A percentile compares a stretch with the other conserved stretches of the same genome.
phyloP scores from a whole-genome alignment of 164 flowering plant species.

The Sextonia rubra region DNA sequence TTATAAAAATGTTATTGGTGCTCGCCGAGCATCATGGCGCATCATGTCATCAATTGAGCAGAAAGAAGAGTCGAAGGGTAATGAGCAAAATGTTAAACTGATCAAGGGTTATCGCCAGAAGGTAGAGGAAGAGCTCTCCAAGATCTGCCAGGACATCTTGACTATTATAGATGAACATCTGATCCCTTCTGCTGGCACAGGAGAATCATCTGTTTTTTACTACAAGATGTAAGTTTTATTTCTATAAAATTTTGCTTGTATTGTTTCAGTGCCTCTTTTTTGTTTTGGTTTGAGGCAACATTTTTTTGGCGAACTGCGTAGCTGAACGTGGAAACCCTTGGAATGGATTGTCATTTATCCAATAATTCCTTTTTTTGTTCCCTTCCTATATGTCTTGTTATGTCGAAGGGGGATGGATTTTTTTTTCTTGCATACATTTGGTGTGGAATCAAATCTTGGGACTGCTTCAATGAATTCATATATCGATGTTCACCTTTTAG shows the following conservation, averaged over 20 bases:
- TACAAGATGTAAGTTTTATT: constrained; percentile 19
- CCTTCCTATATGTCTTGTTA: too few species aligned
- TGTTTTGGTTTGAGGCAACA: not conserved
- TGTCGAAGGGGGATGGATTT: too few species aligned
- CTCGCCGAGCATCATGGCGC: constrained; percentile 28
- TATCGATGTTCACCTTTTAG: too few species aligned
- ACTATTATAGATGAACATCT: constrained; percentile 23
- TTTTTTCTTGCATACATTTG: too few species aligned
- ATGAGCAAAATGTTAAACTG: constrained; percentile 21
- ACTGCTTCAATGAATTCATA: too few species aligned
- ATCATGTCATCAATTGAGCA: constrained; percentile 26
- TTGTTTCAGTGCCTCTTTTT: not conserved
- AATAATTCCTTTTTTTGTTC: too few species aligned
- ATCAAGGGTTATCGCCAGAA: constrained; percentile 24
- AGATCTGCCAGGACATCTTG: constrained; percentile 21
- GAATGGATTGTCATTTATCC: too few species aligned
- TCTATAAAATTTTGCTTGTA: not conserved
- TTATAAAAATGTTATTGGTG: constrained; percentile 25
- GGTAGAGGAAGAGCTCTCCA: constrained; percentile 23
- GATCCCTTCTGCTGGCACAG: constrained; percentile 18
- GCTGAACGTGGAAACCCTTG: too few species aligned
- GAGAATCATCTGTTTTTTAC: constrained; percentile 23
- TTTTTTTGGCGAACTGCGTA: not conserved
- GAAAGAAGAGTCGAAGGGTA: constrained; percentile 23
- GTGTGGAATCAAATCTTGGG: too few species aligned